Base-by-base conservation (phyloP, 1,284 basidiomycete genomes). In the Cerrena zonata region DNA sequence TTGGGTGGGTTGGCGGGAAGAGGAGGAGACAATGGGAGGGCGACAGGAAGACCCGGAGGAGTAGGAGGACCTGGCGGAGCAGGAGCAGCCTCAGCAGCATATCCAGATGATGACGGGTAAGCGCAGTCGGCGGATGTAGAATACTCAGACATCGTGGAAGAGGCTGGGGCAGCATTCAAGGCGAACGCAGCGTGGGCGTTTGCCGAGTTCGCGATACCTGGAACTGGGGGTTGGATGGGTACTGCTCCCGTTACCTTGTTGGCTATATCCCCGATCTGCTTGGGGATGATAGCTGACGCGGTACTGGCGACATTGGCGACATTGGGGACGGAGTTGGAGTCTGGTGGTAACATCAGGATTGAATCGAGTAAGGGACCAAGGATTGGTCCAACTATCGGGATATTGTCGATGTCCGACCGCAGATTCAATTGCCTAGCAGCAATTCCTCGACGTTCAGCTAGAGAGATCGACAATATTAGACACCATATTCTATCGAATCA, bases 1-100 rank as follows among this genome's bases (percentile, higher is more conserved):
- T 61, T 61, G 41, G 60, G 59, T 21, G 60, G 60, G 54, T 58
- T 59, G 24, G 43, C 40, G 3, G 60, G 60, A 37, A 60, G 44
- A 10, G 53, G 41, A 3, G 60, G 59, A n/a, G 60, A 62, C 53
- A 56, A 49, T 10, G 48, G 54, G 48, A 34, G 36, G 18, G 48
- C 30, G 30, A 19, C 30, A 36, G 34, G 34, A 7, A 41, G 18
- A 41, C 10, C 10, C 10, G n/a, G n/a, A 19, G 10, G 5, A 10
- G 21, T 10, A 15, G 30, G 30, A 41, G 21, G 39, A 10, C 39
- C 39, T 7, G 7, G 10, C 10, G 37, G n/a, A 13, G 38, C 30
- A 7, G n/a, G 25, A 4, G 47, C 15, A n/a, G 38, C 19, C 10
- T 25, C 37, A 5, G 48, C 24, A 27, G 39, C 18, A 24, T 41